phyloP scores from a whole-genome alignment of 1,284 basidiomycete genomes.

The Ceratorhiza oryzae-sativae region DNA sequence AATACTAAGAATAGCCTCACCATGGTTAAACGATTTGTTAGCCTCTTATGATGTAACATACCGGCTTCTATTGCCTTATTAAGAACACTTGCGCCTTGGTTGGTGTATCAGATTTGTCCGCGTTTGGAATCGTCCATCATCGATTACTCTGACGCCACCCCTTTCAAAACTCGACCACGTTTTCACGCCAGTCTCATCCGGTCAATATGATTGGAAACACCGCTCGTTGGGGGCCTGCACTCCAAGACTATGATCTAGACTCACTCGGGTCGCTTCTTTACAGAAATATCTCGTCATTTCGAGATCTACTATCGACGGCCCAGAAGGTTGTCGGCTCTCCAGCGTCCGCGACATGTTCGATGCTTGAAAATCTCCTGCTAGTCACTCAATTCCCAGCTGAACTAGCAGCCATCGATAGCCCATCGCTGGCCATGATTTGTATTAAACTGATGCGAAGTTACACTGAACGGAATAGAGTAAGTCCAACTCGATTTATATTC shows the following conservation, averaged over 20 bases:
- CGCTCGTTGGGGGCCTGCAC: not conserved
- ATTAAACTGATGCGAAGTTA: not conserved
- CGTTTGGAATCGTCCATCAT: not conserved
- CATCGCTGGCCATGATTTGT: not conserved
- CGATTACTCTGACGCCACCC: not conserved
- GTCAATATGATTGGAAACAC: not conserved
- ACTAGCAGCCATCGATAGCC: not conserved
- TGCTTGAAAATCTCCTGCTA: slow-evolving; percentile 3
- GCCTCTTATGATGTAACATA: not conserved
- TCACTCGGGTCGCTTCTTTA: not conserved
- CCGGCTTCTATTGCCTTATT: not conserved
- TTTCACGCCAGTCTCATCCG: not conserved
- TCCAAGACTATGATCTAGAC: not conserved
- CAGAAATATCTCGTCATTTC: not conserved
- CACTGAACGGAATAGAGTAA: not conserved
- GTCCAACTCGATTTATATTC: not conserved
- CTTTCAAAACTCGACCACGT: not conserved
- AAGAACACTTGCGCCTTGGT: not conserved
- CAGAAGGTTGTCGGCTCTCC: not conserved
- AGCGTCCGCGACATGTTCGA: not conserved
- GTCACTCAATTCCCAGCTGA: not conserved
- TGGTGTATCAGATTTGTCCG: not conserved
- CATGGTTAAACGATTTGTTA: no score
- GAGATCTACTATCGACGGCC: not conserved
- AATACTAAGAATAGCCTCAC: no score